phyloP scores from a whole-genome alignment of 176 grass and related monocot species.

The Coix lacrymajobi region DNA sequence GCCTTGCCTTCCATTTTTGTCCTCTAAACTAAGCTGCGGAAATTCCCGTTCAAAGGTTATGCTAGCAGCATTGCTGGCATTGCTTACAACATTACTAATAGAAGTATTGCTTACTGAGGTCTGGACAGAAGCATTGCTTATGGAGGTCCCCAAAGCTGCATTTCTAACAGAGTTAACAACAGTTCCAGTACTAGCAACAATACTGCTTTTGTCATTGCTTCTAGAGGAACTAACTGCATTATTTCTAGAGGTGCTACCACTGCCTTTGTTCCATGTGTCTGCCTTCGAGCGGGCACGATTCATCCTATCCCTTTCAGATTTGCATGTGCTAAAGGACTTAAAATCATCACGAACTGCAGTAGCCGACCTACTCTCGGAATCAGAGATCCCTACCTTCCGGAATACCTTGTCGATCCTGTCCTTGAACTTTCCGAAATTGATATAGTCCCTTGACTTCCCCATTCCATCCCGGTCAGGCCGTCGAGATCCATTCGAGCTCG shows the following conservation, averaged over 20 bases:
- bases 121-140: not conserved
- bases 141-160: not conserved
- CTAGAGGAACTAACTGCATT: conserved; percentile 13
- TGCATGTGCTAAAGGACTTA: conserved; percentile 41
- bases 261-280: conserved; percentile 50
- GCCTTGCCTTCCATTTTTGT: conserved; percentile 42
- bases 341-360: conserved; percentile 32
- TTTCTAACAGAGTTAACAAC: not conserved
- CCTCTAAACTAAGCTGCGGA: conserved; percentile 52
- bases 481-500: conserved; percentile 38
- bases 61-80: conserved; percentile 25
- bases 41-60: conserved; percentile 62
- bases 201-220: not conserved
- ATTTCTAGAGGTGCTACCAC: conserved; percentile 23
- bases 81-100: not conserved
- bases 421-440: conserved; percentile 51
- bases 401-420: conserved; percentile 51
- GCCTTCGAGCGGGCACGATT: conserved; percentile 27
- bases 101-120: not conserved
- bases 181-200: not conserved
- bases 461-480: conserved; percentile 34
- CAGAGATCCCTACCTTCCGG: conserved; percentile 47
- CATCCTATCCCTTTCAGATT: conserved; percentile 49
- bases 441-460: conserved; percentile 52
- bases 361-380: conserved; percentile 50